phyloP scores from a whole-genome alignment of 129 eudicot genomes.

The Flaveria bidentis region DNA sequence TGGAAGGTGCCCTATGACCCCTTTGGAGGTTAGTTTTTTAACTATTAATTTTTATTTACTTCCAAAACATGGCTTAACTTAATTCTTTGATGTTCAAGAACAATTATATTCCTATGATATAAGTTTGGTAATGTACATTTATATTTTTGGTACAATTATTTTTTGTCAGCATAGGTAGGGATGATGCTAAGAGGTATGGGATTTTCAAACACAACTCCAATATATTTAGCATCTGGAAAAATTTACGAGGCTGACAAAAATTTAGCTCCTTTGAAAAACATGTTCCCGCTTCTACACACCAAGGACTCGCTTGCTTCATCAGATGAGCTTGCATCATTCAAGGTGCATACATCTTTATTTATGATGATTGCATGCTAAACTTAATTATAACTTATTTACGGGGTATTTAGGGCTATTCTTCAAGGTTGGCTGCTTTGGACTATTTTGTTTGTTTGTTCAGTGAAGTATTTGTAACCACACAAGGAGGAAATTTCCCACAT shows the following conservation, averaged over 20 bases:
- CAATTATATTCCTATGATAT: background rate
- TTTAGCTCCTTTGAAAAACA: slow-evolving; percentile 65
- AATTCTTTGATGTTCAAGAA: background rate
- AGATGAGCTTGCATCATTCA: slow-evolving; percentile 69
- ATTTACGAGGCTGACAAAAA: slow-evolving; percentile 69
- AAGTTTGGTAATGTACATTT: background rate
- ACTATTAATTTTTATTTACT: background rate
- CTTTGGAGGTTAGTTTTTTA: slow-evolving; percentile 72
- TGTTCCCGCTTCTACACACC: slow-evolving; percentile 78
- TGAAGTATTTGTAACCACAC: slow-evolving; percentile 91
- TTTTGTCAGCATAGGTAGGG: slow-evolving; percentile 95
- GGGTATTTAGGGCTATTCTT: slow-evolving; percentile 62
- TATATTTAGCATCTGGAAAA: slow-evolving; percentile 82
- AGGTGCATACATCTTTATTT: slow-evolving; percentile 49
- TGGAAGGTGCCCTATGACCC: slow-evolving; percentile 89
- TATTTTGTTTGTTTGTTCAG: slow-evolving; percentile 78
- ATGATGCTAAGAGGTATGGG: slow-evolving; percentile 99
- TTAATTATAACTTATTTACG: slow-evolving; percentile 9
- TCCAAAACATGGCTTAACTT: background rate
- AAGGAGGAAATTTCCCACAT: slow-evolving; percentile 99
- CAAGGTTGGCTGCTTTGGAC: slow-evolving; percentile 93
- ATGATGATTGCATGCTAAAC: too few species aligned
- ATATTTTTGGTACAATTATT: slow-evolving; percentile 25
- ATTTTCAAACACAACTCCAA: slow-evolving; percentile 70
- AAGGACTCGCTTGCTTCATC: slow-evolving; percentile 71